Evolutionary conservation across 306 rosid genomes (phyloP).

Genomic region (Prinsepia uniflora): DNA sequence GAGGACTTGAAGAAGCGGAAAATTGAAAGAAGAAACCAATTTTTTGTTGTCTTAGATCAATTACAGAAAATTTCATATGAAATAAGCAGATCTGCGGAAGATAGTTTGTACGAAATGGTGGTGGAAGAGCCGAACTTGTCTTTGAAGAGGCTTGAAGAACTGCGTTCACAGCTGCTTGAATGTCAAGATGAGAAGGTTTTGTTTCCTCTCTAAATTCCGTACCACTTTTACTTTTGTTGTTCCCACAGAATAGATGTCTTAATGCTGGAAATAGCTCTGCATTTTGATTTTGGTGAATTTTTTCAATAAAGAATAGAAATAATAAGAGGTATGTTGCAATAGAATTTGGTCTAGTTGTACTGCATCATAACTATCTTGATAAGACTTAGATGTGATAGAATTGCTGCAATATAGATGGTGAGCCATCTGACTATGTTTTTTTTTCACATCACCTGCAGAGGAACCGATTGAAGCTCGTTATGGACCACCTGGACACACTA

Average conservation of each 20-base stretch:
- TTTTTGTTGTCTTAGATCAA: conserved; percentile 45
- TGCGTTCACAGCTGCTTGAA: conserved; percentile 32
- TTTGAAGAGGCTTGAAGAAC: conserved; percentile 45
- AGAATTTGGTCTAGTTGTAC: conserved; percentile 3
- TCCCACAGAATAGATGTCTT: not conserved
- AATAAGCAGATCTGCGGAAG: conserved; percentile 32
- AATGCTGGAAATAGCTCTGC: not conserved
- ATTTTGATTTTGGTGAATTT: not conserved
- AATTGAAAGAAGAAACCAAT: conserved; percentile 49
- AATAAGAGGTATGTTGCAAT: not conserved
- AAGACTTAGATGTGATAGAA: not conserved
- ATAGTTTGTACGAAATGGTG: conserved; percentile 23
- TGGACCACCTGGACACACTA: conserved; percentile 35
- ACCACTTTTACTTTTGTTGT: not conserved
- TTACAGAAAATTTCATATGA: conserved; percentile 48
- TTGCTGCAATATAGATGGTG: not conserved
- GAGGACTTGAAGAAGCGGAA: conserved; percentile 51
- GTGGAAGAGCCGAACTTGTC: conserved; percentile 59
- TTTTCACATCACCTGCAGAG: conserved; percentile 30
- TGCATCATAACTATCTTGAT: not conserved
- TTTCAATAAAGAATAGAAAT: not conserved
- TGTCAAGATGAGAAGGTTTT: conserved; percentile 65
- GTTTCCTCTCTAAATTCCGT: not conserved
- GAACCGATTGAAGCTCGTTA: conserved; percentile 43
- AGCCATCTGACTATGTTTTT: not conserved